Evolutionary conservation across 2,329 filamentous ascomycete genomes (phyloP).

Genomic region (Penicillium brasilianum): DNA sequence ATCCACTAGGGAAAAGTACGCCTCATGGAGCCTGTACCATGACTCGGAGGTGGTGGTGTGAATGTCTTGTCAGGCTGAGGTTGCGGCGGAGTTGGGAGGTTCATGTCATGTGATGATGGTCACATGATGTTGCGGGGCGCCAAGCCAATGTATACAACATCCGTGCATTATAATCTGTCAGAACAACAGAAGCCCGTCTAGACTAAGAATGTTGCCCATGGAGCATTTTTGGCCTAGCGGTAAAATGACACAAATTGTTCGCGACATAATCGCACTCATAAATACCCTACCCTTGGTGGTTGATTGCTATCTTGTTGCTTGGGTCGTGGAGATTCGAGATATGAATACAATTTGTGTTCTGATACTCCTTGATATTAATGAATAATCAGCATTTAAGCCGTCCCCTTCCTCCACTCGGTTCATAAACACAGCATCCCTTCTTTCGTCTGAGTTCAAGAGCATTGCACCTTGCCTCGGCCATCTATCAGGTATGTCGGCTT

Average conservation of each 20-base stretch:
- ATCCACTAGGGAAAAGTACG: background rate
- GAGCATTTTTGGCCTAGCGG: too few species aligned
- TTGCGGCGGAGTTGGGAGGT: slow-evolving; percentile 1
- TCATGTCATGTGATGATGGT: slow-evolving; percentile 2
- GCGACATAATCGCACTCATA: too few species aligned
- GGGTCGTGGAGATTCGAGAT: background rate
- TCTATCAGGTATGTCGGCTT: background rate
- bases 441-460: background rate
- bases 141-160: background rate
- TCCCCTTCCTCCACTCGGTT: background rate
- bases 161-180: background rate
- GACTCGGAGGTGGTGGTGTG: slow-evolving; percentile 17
- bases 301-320: background rate
- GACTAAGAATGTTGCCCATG: too few species aligned
- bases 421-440: background rate
- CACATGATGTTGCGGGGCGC: background rate
- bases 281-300: too few species aligned
- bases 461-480: background rate
- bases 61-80: slow-evolving; percentile 24
- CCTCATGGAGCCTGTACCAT: background rate
- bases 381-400: background rate
- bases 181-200: too few species aligned
- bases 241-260: too few species aligned
- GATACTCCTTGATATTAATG: background rate
- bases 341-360: background rate